Percentiles rank a stretch among this genome's conserved stretches.
Conservation (phyloP, 2,329 filamentous ascomycete genomes). For the Pseudocercospora musae region DNA sequence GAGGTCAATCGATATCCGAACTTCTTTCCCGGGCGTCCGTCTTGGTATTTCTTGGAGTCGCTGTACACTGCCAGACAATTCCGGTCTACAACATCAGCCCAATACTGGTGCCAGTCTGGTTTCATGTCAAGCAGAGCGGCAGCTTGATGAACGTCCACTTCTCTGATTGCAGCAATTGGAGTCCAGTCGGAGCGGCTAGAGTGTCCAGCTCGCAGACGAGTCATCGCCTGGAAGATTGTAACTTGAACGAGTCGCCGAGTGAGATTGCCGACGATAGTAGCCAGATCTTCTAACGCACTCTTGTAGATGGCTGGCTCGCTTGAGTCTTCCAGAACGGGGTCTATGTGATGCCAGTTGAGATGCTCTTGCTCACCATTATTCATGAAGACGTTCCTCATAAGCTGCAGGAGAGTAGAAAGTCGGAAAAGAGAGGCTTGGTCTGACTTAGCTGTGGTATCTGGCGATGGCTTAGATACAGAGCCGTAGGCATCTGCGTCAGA, state of each 20-base stretch:
- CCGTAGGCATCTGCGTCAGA: not conserved
- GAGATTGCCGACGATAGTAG: constrained; percentile 63
- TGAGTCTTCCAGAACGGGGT: constrained; percentile 35
- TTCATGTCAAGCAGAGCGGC: constrained; percentile 54
- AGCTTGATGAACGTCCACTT: constrained; percentile 54
- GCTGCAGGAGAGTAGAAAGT: constrained; percentile 57
- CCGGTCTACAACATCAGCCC: constrained; percentile 52
- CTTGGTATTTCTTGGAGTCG: constrained; percentile 29
- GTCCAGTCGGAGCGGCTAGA: constrained; percentile 25
- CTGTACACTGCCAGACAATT: constrained; percentile 51
- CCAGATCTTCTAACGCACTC: constrained; percentile 73
- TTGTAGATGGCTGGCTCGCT: constrained; percentile 67
- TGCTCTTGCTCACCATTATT: constrained; percentile 57
- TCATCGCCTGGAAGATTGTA: constrained; percentile 66
- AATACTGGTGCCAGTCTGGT: constrained; percentile 47
- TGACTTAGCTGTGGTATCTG: constrained; percentile 4
- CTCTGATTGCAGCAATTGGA: constrained; percentile 24
- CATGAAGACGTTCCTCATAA: constrained; percentile 72
- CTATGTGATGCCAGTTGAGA: constrained; percentile 65
- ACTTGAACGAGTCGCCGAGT: constrained; percentile 69
- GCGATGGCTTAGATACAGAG: constrained; percentile 2
- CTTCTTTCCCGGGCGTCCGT: constrained; percentile 28
- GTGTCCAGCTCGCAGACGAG: constrained; percentile 57
- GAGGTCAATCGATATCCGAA: constrained; percentile 33
- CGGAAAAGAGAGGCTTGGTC: constrained; percentile 53